Conservation (phyloP, 345 rosid species). For the Limnanthes douglasii region DNA sequence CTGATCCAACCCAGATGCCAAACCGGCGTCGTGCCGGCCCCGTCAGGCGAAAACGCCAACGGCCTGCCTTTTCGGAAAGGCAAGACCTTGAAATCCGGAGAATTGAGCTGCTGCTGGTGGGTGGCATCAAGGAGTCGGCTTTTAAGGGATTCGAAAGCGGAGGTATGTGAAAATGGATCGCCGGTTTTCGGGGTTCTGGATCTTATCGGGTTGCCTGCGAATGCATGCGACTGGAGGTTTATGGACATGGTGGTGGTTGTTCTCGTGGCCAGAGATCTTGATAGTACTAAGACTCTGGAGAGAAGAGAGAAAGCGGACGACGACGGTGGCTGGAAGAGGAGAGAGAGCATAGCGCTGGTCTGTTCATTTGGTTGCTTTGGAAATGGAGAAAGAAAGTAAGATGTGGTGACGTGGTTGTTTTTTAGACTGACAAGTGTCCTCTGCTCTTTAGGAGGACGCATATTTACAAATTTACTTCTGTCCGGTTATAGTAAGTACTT, state of each 20-base stretch:
- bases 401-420: no score
- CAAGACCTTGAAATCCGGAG: slow-evolving; percentile 55
- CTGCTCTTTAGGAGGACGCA: no score
- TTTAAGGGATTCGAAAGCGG: slow-evolving; percentile 58
- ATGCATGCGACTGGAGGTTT: slow-evolving; percentile 50
- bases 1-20: slow-evolving; percentile 85
- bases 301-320: slow-evolving; percentile 10
- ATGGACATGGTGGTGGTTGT: slow-evolving; percentile 39
- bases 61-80: slow-evolving; percentile 79
- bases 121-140: slow-evolving; percentile 24
- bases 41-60: slow-evolving; percentile 35
- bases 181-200: slow-evolving; percentile 43
- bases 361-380: no score
- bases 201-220: slow-evolving; percentile 59
- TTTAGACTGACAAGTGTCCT: no score
- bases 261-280: slow-evolving; percentile 9
- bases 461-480: no score
- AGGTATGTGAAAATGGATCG: slow-evolving; percentile 43
- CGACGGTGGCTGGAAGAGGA: slow-evolving; percentile 12
- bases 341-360: no score
- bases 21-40: slow-evolving; percentile 22
- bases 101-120: slow-evolving; percentile 19
- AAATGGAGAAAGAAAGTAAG: no score
- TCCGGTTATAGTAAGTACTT: no score
- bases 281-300: slow-evolving; percentile 11